Evolutionary conservation across 163 green algal genomes (phyloP).

Genomic region (Coccomyxa subellipsoidea): DNA sequence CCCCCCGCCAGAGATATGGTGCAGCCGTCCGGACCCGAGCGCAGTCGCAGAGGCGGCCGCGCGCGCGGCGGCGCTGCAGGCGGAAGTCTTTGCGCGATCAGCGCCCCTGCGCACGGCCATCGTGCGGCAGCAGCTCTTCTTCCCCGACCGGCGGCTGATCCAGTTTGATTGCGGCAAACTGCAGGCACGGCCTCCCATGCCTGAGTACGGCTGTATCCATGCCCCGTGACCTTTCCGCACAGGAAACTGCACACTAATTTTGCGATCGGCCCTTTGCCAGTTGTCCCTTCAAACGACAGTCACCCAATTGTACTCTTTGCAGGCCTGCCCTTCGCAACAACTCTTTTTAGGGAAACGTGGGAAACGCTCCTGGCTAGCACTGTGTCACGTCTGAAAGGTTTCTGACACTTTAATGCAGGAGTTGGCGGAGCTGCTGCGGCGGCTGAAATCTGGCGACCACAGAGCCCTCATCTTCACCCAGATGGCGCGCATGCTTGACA

Average conservation of each 20-base stretch:
- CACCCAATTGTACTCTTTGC: too few species aligned
- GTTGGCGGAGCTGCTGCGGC: conserved; percentile 76
- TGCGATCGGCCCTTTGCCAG: too few species aligned
- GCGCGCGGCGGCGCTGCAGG: conserved; percentile 22
- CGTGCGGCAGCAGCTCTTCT: conserved; percentile 86
- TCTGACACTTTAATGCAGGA: conserved; percentile 52
- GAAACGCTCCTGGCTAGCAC: neutral
- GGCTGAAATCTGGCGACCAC: conserved; percentile 79
- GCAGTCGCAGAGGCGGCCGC: conserved; percentile 27
- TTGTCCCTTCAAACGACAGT: too few species aligned
- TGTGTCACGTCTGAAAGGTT: neutral
- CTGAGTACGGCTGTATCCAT: neutral
- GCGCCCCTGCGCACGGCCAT: conserved; percentile 57
- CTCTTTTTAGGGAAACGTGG: neutral
- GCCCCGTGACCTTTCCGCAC: too few species aligned
- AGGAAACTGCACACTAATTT: too few species aligned
- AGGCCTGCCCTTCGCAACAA: too few species aligned
- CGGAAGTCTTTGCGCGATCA: conserved; percentile 12
- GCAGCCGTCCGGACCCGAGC: conserved; percentile 35
- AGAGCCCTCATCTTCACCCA: conserved; percentile 94
- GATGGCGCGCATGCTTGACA: conserved; percentile 97
- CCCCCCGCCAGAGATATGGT: conserved; percentile 34
- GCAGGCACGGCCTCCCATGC: conserved; percentile 38
- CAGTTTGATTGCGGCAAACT: conserved; percentile 95
- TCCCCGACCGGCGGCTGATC: conserved; percentile 88